Evolutionary conservation across 75 land plant species (phyloP).

Genomic region (Sequoia sempervirens): DNA sequence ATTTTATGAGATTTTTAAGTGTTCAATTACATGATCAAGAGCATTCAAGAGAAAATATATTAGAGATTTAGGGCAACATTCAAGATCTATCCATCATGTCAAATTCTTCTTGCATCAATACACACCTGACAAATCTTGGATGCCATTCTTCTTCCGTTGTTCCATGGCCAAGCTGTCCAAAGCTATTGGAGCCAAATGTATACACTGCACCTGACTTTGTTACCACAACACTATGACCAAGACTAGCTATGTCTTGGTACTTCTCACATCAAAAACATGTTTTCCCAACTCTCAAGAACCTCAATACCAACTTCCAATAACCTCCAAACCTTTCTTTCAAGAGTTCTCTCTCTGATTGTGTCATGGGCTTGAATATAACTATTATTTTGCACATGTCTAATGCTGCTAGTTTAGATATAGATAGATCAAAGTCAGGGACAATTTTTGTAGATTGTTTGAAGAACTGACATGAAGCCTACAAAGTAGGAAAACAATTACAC

Average conservation of each 20-base stretch:
- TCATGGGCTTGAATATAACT: conserved; percentile 69
- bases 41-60: too few species aligned
- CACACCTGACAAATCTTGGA: conserved; percentile 68
- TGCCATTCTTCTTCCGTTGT: conserved; percentile 62
- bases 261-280: conserved; percentile 59
- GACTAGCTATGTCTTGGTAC: conserved; percentile 79
- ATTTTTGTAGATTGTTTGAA: conserved; percentile 79
- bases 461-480: conserved; percentile 75
- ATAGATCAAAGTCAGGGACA: conserved; percentile 54
- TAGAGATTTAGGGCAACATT: too few species aligned
- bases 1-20: too few species aligned
- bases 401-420: conserved; percentile 81
- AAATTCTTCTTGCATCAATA: too few species aligned
- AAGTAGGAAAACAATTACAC: conserved; percentile 1
- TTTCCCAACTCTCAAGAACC: conserved; percentile 70
- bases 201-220: conserved; percentile 60
- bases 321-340: conserved; percentile 72
- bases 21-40: too few species aligned
- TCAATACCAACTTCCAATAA: conserved; percentile 74
- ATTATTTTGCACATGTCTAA: conserved; percentile 75
- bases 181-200: conserved; percentile 73
- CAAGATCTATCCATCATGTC: too few species aligned
- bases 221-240: conserved; percentile 82
- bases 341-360: conserved; percentile 33
- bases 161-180: conserved; percentile 89